These are phyloP conservation scores for Gossypium gossypioides DNA, from an alignment of 441 rosid species.

Conservation along the genomic window DNA sequence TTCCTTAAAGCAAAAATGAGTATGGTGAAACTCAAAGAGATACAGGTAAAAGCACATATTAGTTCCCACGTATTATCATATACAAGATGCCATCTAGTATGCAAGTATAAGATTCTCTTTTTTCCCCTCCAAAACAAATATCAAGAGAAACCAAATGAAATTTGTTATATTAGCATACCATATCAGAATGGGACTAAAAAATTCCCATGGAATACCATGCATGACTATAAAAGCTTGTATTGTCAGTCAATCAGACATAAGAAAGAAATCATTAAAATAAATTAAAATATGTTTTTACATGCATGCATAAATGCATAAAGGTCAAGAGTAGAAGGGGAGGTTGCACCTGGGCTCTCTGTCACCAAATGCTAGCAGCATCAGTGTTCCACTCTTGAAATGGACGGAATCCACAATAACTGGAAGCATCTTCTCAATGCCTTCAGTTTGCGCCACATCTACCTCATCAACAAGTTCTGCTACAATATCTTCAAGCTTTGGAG, in stretches of 20 bases:
- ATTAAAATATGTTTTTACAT: neutral
- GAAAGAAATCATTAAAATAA: neutral
- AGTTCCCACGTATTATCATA: neutral
- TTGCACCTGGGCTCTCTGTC: constrained; percentile 88
- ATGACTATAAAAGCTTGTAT: neutral
- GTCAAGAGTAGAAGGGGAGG: neutral
- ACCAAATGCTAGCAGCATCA: constrained; percentile 82
- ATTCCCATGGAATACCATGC: neutral
- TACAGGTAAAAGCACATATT: neutral
- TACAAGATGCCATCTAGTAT: neutral
- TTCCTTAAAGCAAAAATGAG: neutral
- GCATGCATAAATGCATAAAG: neutral
- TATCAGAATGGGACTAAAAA: neutral
- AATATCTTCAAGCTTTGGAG: constrained; percentile 49
- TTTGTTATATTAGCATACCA: neutral
- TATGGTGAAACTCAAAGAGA: neutral
- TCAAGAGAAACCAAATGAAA: neutral
- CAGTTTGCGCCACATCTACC: constrained; percentile 44
- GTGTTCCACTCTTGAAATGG: constrained; percentile 78
- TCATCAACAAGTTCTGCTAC: constrained; percentile 58
- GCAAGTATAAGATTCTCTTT: neutral
- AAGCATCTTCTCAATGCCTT: constrained; percentile 56
- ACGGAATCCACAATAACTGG: constrained; percentile 89
- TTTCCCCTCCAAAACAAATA: neutral
- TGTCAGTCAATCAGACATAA: neutral